Base-by-base conservation (phyloP, 108 stramenopile species). In the Poteriospumella lacustris region DNA sequence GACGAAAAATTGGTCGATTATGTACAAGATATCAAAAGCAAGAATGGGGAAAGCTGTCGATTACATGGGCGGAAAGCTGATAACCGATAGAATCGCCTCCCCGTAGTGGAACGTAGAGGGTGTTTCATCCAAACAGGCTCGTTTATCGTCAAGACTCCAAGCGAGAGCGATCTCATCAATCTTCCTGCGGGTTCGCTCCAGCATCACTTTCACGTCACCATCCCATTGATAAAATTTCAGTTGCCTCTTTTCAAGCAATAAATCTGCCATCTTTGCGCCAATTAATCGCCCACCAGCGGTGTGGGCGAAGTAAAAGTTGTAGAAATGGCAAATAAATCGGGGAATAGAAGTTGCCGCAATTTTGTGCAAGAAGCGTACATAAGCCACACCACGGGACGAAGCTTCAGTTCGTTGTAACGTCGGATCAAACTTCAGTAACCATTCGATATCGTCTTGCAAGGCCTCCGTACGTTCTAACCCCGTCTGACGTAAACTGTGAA, bases 251-350 rank as follows among this genome's bases (percentile, higher is more conserved):
- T 91, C 91, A 59, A 95, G 78, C 64, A 93, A 76, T 73, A 87
- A 67, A 3, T 89, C 85, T 39, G 86, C 84, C 91, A 95, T 93
- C 79, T 91, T 88, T 70, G 91, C 90, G 1, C 94, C 94, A 78
- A 95, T 95, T 92, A 95, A 93, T 47, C 91, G 76, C 5, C 60
- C 60, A 34, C 60, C 60, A 12, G 60, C 60, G 5, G 60, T 12
- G 24, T 64, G 69, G 1, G 94, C 94, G 82, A 95, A 95, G 78
- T 93, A 93, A 83, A 88, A 92, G 83, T 95, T 95, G 86, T 94
- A 95, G 82, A 87, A 95, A 82, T 95, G 94, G 59, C 93, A 94
- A 82, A 95, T 89, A 76, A 95, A 92, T 78, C 88, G 91, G 38
- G 94, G 91, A 70, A 94, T 81, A 28, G 9, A 34, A 5, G 28